These are phyloP conservation scores for Cladosporium sp. DNA, from an alignment of 2,329 filamentous ascomycete species.

Conservation along the genomic window DNA sequence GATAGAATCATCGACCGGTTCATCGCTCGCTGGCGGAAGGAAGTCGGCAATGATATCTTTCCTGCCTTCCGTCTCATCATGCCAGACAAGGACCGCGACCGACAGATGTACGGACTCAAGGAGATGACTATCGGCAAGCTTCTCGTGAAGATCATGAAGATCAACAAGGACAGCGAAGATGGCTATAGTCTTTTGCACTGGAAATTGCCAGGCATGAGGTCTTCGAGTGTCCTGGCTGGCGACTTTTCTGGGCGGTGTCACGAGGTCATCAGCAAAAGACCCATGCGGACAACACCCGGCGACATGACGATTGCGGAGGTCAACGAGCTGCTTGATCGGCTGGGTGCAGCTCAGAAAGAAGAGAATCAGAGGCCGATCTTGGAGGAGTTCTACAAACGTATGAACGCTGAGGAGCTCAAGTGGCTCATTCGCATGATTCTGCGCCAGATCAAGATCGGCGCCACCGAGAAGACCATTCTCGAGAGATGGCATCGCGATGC, in stretches of 20 bases:
- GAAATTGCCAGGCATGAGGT: conserved; percentile 76
- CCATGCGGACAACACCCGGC: conserved; percentile 68
- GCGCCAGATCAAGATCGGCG: conserved; percentile 69
- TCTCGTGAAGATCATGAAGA: conserved; percentile 87
- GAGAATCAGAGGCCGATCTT: conserved; percentile 80
- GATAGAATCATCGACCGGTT: conserved; percentile 80
- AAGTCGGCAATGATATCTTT: conserved; percentile 90
- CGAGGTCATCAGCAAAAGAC: conserved; percentile 79
- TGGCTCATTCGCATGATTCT: conserved; percentile 95
- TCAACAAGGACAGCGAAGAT: conserved; percentile 86
- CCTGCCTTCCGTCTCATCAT: conserved; percentile 88
- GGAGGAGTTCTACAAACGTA: conserved; percentile 76
- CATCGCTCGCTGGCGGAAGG: conserved; percentile 77
- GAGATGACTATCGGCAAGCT: conserved; percentile 87
- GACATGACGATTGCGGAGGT: conserved; percentile 85
- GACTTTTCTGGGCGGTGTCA: conserved; percentile 90
- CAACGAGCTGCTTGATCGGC: conserved; percentile 75
- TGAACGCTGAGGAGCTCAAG: conserved; percentile 90
- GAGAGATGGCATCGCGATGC: conserved; percentile 57
- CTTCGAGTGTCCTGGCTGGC: conserved; percentile 65
- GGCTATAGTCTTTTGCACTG: conserved; percentile 81
- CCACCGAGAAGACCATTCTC: conserved; percentile 85
- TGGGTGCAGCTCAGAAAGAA: conserved; percentile 73
- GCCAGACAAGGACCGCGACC: conserved; percentile 87
- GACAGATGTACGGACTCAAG: conserved; percentile 90